Conservation (phyloP, 2,329 filamentous ascomycete genomes). For the Trichoderma sp. region DNA sequence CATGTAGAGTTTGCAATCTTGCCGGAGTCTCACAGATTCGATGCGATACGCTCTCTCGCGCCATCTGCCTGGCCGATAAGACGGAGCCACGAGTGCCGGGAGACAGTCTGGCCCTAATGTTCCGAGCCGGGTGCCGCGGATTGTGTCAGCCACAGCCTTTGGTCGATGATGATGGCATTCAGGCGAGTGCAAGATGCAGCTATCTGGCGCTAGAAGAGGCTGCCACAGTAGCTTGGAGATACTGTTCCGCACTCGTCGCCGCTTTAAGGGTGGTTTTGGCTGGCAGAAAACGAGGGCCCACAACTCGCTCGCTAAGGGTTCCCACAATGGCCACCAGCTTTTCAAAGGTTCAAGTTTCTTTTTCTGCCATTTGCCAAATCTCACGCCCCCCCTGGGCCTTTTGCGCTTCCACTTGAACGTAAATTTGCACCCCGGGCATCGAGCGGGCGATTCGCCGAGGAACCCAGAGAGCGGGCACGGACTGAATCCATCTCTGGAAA, state of each 20-base stretch:
- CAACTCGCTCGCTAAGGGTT: background rate
- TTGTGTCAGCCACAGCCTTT: background rate
- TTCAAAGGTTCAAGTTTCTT: background rate
- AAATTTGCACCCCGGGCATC: background rate
- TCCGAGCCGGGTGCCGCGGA: conserved; percentile 12
- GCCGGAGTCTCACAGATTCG: conserved; percentile 10
- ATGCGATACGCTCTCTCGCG: background rate
- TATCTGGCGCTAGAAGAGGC: conserved; percentile 5
- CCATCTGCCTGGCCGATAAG: conserved; percentile 1
- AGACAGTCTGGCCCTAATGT: background rate
- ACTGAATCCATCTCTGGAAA: background rate
- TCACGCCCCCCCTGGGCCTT: background rate
- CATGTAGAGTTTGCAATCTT: conserved; percentile 3
- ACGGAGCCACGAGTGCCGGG: conserved; percentile 5
- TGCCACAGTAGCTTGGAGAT: background rate
- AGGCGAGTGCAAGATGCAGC: conserved; percentile 3
- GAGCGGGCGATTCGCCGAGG: conserved; percentile 4
- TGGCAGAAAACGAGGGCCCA: conserved; percentile 1
- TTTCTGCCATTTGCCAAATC: conserved; percentile 12
- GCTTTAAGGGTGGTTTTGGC: conserved; percentile 11
- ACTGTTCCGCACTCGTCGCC: background rate
- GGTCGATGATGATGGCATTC: conserved; percentile 2
- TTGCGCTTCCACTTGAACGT: background rate
- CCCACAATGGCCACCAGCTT: background rate
- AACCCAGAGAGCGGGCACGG: background rate